Conservation (phyloP, 176 grass and related monocot species). For the Metroxylon sagu region DNA sequence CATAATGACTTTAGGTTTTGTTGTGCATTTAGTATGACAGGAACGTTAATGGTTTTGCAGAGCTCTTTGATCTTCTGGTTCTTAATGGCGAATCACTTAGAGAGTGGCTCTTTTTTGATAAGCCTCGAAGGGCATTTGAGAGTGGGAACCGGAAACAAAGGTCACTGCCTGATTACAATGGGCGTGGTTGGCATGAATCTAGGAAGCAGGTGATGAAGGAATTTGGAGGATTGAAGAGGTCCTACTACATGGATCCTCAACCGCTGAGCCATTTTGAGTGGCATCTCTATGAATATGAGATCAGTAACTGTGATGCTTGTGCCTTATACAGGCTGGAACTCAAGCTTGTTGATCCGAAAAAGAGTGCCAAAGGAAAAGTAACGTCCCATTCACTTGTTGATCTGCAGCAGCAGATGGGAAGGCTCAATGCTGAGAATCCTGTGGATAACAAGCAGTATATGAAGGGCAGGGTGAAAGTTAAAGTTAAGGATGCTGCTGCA, state of each 20-base stretch:
- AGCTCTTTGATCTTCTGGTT: slow-evolving; percentile 7
- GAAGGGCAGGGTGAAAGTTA: background rate
- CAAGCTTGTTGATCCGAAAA: slow-evolving; percentile 5
- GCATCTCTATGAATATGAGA: slow-evolving; percentile 5
- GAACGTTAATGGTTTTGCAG: background rate
- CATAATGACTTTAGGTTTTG: no score
- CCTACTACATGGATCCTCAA: slow-evolving; percentile 9
- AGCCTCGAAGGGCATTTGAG: slow-evolving; percentile 9
- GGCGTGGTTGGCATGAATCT: slow-evolving; percentile 9
- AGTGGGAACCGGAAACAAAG: slow-evolving; percentile 9
- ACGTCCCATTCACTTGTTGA: background rate
- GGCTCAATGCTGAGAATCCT: slow-evolving; percentile 2
- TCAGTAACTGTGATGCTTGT: slow-evolving; percentile 6
- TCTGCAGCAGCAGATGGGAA: slow-evolving; percentile 10
- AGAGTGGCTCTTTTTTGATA: slow-evolving; percentile 10
- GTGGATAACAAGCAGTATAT: background rate
- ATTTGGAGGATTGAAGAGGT: slow-evolving; percentile 8
- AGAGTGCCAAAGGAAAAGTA: slow-evolving; percentile 6
- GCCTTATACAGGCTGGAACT: slow-evolving; percentile 6
- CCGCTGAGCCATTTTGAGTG: slow-evolving; percentile 3
- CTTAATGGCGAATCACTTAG: slow-evolving; percentile 1
- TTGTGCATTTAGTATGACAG: no score
- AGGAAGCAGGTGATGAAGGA: slow-evolving; percentile 10
- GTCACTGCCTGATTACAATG: slow-evolving; percentile 2
- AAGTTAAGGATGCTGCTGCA: background rate